Evolutionary conservation across 805 yeast genomes (phyloP).

Genomic region (Candida michaelii): DNA sequence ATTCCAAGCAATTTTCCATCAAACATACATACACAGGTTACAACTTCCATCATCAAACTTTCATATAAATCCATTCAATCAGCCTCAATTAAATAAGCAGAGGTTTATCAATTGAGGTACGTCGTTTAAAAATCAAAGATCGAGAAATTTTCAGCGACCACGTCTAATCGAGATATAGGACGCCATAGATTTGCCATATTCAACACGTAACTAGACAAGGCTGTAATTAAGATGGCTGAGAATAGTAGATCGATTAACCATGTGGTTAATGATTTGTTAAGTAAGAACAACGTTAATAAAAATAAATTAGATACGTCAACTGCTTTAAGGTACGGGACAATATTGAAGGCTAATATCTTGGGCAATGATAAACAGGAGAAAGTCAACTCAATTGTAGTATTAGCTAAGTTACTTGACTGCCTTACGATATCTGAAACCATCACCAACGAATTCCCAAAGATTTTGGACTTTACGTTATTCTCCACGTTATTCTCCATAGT

Average conservation of each 20-base stretch:
- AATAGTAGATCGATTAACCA: conserved; percentile 44
- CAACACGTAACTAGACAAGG: too few species aligned
- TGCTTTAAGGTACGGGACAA: conserved; percentile 34
- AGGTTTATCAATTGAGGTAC: too few species aligned
- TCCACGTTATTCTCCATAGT: conserved; percentile 42
- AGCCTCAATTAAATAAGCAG: too few species aligned
- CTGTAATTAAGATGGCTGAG: conserved; percentile 38
- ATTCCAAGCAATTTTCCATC: too few species aligned
- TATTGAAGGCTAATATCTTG: conserved; percentile 42
- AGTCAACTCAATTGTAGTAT: conserved; percentile 51
- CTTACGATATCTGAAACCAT: conserved; percentile 19
- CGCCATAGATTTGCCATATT: too few species aligned
- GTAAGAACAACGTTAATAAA: conserved; percentile 31
- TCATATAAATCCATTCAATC: too few species aligned
- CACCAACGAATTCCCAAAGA: conserved; percentile 22
- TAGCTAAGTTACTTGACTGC: conserved; percentile 52
- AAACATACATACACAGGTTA: too few species aligned
- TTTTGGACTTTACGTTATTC: conserved; percentile 43
- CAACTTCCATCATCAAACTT: too few species aligned
- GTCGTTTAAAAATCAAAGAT: neutral
- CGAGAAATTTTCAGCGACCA: conserved; percentile 1
- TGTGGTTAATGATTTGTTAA: conserved; percentile 42
- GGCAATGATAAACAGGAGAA: conserved; percentile 51
- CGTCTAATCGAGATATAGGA: neutral
- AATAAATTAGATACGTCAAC: conserved; percentile 31